Evolutionary conservation across 1,139 yeast genomes (phyloP).

Genomic region (Arxiozyma heterogenica): DNA sequence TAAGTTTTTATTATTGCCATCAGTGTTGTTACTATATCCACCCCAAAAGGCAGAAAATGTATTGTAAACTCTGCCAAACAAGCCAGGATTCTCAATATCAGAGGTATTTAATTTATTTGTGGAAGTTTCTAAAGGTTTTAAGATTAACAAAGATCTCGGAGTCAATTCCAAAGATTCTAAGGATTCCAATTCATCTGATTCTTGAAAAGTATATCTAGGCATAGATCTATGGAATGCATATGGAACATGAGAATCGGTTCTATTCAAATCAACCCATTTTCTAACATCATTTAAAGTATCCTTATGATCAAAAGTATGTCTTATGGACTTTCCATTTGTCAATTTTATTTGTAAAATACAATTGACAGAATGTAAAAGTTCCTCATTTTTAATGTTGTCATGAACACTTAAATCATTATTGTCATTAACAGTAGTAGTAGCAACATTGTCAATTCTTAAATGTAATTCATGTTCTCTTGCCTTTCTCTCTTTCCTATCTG

Average conservation of each 20-base stretch:
- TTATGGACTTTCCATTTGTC: constrained; percentile 24
- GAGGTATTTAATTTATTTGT: constrained; percentile 11
- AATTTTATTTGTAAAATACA: constrained; percentile 25
- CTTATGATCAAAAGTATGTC: constrained; percentile 19
- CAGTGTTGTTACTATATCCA: not conserved
- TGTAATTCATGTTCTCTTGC: constrained; percentile 9
- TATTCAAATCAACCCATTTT: constrained; percentile 48
- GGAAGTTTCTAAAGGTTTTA: constrained; percentile 39
- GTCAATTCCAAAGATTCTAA: constrained; percentile 43
- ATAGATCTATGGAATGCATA: constrained; percentile 40
- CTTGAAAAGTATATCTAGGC: constrained; percentile 39
- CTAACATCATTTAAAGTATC: constrained; percentile 40
- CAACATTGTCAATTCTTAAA: not conserved
- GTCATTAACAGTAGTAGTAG: not conserved
- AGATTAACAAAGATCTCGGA: constrained; percentile 59
- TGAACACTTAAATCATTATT: not conserved
- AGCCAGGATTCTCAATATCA: constrained; percentile 23
- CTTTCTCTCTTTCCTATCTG: constrained; percentile 24
- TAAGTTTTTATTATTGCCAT: not conserved
- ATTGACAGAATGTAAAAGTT: constrained; percentile 6
- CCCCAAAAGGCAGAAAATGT: constrained; percentile 31
- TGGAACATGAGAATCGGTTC: constrained; percentile 41
- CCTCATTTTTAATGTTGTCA: constrained; percentile 15
- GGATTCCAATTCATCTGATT: constrained; percentile 44
- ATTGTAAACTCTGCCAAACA: constrained; percentile 28